Evolutionary conservation across 2,329 filamentous ascomycete genomes (phyloP).

Genomic region (Periconia sp.): DNA sequence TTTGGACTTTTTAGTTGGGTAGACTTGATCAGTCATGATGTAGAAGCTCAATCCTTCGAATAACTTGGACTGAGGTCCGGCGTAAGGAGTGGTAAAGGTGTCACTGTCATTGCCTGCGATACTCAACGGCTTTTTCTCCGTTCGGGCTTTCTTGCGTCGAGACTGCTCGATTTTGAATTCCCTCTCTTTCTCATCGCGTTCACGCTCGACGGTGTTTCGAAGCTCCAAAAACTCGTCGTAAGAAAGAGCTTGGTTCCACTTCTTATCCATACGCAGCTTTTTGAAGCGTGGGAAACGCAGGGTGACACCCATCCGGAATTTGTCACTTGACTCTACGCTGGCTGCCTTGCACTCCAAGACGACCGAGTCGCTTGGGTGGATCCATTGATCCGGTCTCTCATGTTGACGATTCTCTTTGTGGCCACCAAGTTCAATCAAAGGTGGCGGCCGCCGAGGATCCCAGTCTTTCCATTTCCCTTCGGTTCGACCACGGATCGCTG

Average conservation of each 20-base stretch:
- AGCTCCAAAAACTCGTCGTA: slow-evolving; percentile 76
- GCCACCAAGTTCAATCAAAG: slow-evolving; percentile 78
- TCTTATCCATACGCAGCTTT: slow-evolving; percentile 75
- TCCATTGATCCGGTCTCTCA: slow-evolving; percentile 90
- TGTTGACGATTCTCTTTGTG: slow-evolving; percentile 64
- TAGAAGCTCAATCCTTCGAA: slow-evolving; percentile 81
- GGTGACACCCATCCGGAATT: slow-evolving; percentile 76
- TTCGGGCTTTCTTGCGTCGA: slow-evolving; percentile 64
- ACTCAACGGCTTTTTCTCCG: slow-evolving; percentile 66
- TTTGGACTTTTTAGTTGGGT: slow-evolving; percentile 74
- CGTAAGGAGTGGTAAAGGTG: slow-evolving; percentile 54
- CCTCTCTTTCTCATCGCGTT: slow-evolving; percentile 66
- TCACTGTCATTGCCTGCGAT: slow-evolving; percentile 63
- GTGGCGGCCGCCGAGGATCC: slow-evolving; percentile 76
- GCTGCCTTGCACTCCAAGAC: slow-evolving; percentile 89
- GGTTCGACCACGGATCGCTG: slow-evolving; percentile 77
- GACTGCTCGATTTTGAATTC: slow-evolving; percentile 71
- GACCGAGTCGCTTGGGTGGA: slow-evolving; percentile 82
- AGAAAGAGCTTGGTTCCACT: slow-evolving; percentile 79
- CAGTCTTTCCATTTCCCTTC: slow-evolving; percentile 91
- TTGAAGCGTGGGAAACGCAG: slow-evolving; percentile 92
- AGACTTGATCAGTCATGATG: slow-evolving; percentile 74
- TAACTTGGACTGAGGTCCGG: slow-evolving; percentile 61
- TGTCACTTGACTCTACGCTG: slow-evolving; percentile 71
- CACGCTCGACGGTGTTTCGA: slow-evolving; percentile 68